Evolutionary conservation across 2,329 filamentous ascomycete genomes (phyloP), one percentile per base, ranked within the genome.

Genomic region (Trichoderma hamatum): DNA sequence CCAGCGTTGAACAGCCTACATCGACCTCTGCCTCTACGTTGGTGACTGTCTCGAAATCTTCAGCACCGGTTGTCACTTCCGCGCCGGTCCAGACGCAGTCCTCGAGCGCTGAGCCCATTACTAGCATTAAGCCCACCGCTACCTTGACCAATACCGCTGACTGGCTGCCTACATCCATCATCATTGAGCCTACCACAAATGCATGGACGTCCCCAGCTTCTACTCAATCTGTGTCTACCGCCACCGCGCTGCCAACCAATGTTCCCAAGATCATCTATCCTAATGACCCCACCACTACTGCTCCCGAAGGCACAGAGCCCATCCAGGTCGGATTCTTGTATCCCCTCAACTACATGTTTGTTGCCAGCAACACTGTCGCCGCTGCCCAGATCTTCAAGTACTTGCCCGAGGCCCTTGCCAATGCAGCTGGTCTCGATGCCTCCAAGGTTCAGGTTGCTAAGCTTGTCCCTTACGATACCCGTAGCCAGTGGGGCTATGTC

Each of bases 261-360:
- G 84, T 96, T 69, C 94, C 94, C 24, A 88, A 88, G 75, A 86
- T 92, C 54, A 94, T 97, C 72, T 87, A 89, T 32, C 93, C 93
- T 10, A 86, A 88, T 51, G 84, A 86, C 68, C 84, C 86, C 60
- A 82, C 84, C 24, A 73, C 78, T 11, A 70, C 81, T 5, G 78
- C 84, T 21, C 91, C 92, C 0, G 80, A 84, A 3, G 91, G 92
- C 73, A 89, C 87, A 0, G 89, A 88, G 4, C 80, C 92, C 73
- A 90, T 97, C 73, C 93, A 97, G 77, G 86, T 98, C 71, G 96
- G 92, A 39, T 97, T 98, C 85, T 83, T 88, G 64, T 91, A 89
- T 76, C 86, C 88, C 1, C 85, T 97, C 73, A 95, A 96, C 82
- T 99, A 96, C 79, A 82, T 86, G 10, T 97, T 96, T 76, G 92